A percentile compares a stretch with the other conserved stretches of the same genome.
Evolutionary conservation across 139 green algal genomes (phyloP).

Genomic region (Asterochloris sp.): DNA sequence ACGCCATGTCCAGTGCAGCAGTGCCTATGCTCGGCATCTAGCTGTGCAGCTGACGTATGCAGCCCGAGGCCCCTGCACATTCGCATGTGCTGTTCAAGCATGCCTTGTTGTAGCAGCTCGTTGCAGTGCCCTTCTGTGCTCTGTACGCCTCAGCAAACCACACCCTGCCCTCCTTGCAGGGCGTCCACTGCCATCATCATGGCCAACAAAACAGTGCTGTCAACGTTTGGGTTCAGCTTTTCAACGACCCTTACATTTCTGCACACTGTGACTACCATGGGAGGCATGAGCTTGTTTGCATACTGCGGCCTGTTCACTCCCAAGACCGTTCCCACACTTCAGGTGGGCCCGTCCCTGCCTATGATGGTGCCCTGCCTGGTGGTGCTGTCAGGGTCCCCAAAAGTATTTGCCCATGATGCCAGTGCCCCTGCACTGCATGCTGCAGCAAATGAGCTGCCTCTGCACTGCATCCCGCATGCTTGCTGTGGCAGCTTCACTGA

Average conservation of each 20-base stretch:
- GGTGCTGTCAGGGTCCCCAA: background rate
- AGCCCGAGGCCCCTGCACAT: too few relatives aligned
- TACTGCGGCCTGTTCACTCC: constrained; percentile 10
- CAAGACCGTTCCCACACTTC: constrained; percentile 4
- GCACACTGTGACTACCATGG: constrained; percentile 75
- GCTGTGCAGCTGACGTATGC: too few relatives aligned
- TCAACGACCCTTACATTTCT: constrained; percentile 78
- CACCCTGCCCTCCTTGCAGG: too few relatives aligned
- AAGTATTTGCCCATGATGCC: constrained; percentile 1
- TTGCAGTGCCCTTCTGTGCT: too few relatives aligned
- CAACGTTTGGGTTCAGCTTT: constrained; percentile 68
- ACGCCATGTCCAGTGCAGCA: too few relatives aligned
- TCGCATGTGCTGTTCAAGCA: too few relatives aligned
- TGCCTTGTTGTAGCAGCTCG: too few relatives aligned
- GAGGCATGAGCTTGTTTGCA: constrained; percentile 40
- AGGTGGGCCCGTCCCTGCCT: background rate
- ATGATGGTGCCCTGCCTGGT: background rate
- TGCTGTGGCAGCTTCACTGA: constrained; percentile 32
- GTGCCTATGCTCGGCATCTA: too few relatives aligned
- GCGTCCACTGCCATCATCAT: constrained; percentile 70
- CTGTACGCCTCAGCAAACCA: too few relatives aligned
- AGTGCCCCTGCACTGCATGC: background rate
- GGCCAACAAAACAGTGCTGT: constrained; percentile 76
- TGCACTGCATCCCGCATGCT: background rate
- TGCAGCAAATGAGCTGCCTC: background rate